phyloP scores from a whole-genome alignment of 371 early-diverging fungal genomes.

The Nematocida ironsii region DNA sequence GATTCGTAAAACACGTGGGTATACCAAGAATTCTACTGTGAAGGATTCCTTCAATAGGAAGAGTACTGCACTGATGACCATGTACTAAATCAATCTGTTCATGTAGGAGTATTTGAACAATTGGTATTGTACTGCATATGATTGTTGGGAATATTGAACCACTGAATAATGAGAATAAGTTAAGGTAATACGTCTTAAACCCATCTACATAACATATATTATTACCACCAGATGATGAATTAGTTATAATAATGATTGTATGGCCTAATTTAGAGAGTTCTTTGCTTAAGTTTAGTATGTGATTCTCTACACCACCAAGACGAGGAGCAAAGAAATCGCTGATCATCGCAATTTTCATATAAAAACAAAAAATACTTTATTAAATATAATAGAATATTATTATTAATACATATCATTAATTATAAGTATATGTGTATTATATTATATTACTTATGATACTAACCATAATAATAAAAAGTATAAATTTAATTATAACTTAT shows the following conservation, averaged over 20 bases:
- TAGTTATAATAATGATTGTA: slow-evolving; percentile 73
- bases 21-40: slow-evolving; percentile 91
- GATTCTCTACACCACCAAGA: slow-evolving; percentile 94
- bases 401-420: no score
- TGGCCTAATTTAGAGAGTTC: slow-evolving; percentile 83
- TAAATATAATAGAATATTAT: no score
- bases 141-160: slow-evolving; percentile 87
- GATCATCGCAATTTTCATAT: slow-evolving; percentile 68
- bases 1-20: slow-evolving; percentile 90
- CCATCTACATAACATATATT: slow-evolving; percentile 41
- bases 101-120: slow-evolving; percentile 81
- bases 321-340: slow-evolving; percentile 93
- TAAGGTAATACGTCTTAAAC: slow-evolving; percentile 91
- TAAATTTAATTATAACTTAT: no score
- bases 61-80: slow-evolving; percentile 87
- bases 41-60: slow-evolving; percentile 88
- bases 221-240: slow-evolving; percentile 72
- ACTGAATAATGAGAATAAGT: slow-evolving; percentile 78
- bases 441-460: no score
- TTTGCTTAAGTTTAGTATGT: slow-evolving; percentile 84
- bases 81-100: slow-evolving; percentile 90
- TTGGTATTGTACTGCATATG: slow-evolving; percentile 81
- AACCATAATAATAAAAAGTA: no score
- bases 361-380: not conserved
- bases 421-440: no score